phyloP scores from a whole-genome alignment of 2,329 filamentous ascomycete species.

The Sporothrix brunneoviolacea region DNA sequence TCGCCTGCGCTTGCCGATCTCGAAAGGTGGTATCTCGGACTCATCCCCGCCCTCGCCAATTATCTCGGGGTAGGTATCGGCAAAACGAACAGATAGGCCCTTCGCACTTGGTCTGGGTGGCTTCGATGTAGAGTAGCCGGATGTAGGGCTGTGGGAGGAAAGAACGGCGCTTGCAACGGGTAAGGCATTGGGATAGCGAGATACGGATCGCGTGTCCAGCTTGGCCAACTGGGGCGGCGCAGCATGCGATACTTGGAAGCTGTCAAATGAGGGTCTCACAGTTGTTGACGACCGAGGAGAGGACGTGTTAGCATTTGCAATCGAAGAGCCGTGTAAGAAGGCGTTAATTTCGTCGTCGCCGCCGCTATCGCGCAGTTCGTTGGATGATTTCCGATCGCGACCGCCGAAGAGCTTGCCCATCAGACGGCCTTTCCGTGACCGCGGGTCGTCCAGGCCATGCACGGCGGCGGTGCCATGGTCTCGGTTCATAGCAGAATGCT shows the following conservation, averaged over 20 bases:
- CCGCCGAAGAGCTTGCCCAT: slow-evolving; percentile 57
- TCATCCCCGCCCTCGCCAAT: slow-evolving; percentile 93
- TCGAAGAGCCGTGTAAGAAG: slow-evolving; percentile 45
- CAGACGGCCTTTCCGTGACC: slow-evolving; percentile 46
- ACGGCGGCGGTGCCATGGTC: slow-evolving; percentile 11
- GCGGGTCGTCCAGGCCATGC: slow-evolving; percentile 12
- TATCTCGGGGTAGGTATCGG: slow-evolving; percentile 63
- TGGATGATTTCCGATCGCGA: slow-evolving; percentile 30
- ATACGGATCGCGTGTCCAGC: slow-evolving; percentile 49
- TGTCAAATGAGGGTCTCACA: slow-evolving; percentile 42
- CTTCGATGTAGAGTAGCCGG: not conserved
- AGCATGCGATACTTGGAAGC: slow-evolving; percentile 46
- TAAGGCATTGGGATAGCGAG: slow-evolving; percentile 49
- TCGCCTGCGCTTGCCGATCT: slow-evolving; percentile 59
- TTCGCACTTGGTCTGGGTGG: slow-evolving; percentile 38
- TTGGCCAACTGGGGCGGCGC: slow-evolving; percentile 41
- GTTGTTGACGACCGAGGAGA: slow-evolving; percentile 6
- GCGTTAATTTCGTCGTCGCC: slow-evolving; percentile 39
- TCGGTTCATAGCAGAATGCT: slow-evolving; percentile 14
- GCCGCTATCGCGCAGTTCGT: slow-evolving; percentile 30
- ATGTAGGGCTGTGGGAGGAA: slow-evolving; percentile 39
- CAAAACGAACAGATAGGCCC: slow-evolving; percentile 68
- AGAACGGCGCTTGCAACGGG: slow-evolving; percentile 37
- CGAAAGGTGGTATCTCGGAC: slow-evolving; percentile 61
- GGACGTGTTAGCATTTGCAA: not conserved